phyloP scores from a whole-genome alignment of 495 filamentous ascomycete species.

The Penicillium pulvis region DNA sequence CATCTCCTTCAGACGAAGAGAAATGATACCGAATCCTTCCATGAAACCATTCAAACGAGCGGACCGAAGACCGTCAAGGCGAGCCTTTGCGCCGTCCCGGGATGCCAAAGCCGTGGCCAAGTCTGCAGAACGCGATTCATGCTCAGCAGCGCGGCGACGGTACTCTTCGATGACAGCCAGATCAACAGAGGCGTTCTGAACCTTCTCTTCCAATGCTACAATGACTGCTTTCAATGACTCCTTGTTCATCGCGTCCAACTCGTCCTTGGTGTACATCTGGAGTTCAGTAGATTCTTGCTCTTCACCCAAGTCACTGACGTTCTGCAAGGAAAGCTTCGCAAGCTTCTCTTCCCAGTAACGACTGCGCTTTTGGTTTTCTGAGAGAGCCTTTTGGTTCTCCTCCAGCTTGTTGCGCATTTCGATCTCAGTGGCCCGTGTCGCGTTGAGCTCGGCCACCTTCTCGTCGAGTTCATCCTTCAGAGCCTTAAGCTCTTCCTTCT shows the following conservation, averaged over 20 bases:
- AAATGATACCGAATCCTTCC: conserved; percentile 94
- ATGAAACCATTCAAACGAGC: conserved; percentile 95
- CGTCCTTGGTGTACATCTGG: conserved; percentile 83
- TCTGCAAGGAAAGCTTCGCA: conserved; percentile 73
- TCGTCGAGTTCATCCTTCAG: conserved; percentile 86
- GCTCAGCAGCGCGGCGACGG: conserved; percentile 84
- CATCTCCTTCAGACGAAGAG: conserved; percentile 97
- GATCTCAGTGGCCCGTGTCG: conserved; percentile 86
- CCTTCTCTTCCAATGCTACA: conserved; percentile 88
- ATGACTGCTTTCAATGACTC: conserved; percentile 83
- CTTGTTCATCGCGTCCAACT: conserved; percentile 91
- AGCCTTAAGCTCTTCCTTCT: conserved; percentile 75
- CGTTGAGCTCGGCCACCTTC: conserved; percentile 84
- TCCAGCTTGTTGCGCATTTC: conserved; percentile 97
- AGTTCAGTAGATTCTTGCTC: conserved; percentile 60
- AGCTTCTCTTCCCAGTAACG: conserved; percentile 89
- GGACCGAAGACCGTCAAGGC: conserved; percentile 86
- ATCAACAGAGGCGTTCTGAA: conserved; percentile 84
- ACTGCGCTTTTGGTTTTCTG: conserved; percentile 82
- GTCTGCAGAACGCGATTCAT: conserved; percentile 78
- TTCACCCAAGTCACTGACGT: conserved; percentile 69
- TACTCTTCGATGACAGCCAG: conserved; percentile 92
- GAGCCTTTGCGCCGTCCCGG: conserved; percentile 84
- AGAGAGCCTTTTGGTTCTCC: conserved; percentile 86
- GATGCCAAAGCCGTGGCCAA: conserved; percentile 70